phyloP scores from a whole-genome alignment of 495 filamentous ascomycete genomes.

The Neurospora sp. region DNA sequence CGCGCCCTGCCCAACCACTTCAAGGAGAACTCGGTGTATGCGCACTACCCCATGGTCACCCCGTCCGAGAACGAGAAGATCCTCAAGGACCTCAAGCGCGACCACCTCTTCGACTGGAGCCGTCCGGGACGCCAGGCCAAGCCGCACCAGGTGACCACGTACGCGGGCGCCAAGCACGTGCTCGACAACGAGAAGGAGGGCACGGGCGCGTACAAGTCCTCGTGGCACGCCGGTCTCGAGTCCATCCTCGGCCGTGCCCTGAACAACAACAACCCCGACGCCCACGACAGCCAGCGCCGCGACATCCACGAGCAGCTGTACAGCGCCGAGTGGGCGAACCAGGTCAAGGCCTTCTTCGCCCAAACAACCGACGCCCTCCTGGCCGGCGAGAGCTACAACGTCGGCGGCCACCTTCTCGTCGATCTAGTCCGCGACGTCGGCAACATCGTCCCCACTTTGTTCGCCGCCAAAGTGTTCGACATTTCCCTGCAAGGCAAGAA shows the following conservation, averaged over 20 bases:
- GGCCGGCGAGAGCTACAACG: constrained; percentile 47
- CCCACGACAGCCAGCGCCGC: constrained; percentile 34
- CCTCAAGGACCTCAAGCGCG: constrained; percentile 58
- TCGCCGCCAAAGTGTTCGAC: constrained; percentile 61
- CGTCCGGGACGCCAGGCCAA: constrained; percentile 44
- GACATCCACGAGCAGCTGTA: constrained; percentile 54
- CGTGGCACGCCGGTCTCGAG: constrained; percentile 49
- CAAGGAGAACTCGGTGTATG: constrained; percentile 71
- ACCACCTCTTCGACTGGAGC: constrained; percentile 62
- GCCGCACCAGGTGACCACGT: constrained; percentile 47
- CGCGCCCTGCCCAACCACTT: constrained; percentile 74
- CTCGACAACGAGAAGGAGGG: constrained; percentile 38
- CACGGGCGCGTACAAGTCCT: constrained; percentile 49
- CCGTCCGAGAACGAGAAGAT: constrained; percentile 60
- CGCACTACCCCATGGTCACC: constrained; percentile 80
- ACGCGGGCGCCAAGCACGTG: constrained; percentile 53
- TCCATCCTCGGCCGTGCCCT: constrained; percentile 42
- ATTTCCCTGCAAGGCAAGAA: constrained; percentile 64
- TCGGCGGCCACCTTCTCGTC: constrained; percentile 54
- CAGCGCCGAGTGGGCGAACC: constrained; percentile 39
- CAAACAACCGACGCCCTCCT: constrained; percentile 56
- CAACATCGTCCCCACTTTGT: constrained; percentile 62
- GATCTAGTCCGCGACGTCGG: constrained; percentile 71
- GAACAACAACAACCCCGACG: constrained; percentile 29
- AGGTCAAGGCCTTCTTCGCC: constrained; percentile 55